Percentiles rank a stretch among this genome's conserved stretches.
Evolutionary conservation across 176 grass and related monocot genomes (phyloP).

Genomic region (Lolium rigidum): DNA sequence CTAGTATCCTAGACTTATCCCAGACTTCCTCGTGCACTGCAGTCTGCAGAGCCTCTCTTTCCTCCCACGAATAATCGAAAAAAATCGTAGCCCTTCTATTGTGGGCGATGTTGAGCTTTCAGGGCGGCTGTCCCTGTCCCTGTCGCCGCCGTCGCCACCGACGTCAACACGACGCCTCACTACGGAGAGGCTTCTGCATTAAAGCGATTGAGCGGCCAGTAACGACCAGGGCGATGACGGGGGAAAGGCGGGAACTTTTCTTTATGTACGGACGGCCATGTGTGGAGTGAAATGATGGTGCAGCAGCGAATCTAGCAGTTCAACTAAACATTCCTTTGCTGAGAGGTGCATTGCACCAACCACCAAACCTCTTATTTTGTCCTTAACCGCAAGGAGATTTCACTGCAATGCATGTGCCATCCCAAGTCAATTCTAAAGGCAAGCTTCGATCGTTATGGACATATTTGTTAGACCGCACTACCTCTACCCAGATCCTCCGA

Average conservation of each 20-base stretch:
- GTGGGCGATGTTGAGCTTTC: slow-evolving; percentile 11
- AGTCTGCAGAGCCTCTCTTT: background rate
- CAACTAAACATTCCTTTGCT: slow-evolving; percentile 50
- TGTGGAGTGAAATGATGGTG: background rate
- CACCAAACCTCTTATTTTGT: background rate
- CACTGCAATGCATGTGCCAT: no score
- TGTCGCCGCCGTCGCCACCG: slow-evolving; percentile 28
- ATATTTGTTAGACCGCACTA: no score
- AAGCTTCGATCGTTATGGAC: no score
- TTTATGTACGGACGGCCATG: background rate
- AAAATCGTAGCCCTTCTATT: slow-evolving; percentile 24
- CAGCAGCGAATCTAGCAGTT: slow-evolving; percentile 46
- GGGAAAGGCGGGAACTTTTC: slow-evolving; percentile 27
- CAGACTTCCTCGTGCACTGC: background rate
- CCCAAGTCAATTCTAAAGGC: no score
- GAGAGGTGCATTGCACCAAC: slow-evolving; percentile 31
- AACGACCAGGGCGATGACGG: slow-evolving; percentile 27
- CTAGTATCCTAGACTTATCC: background rate
- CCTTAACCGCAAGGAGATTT: background rate
- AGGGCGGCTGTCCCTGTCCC: slow-evolving; percentile 34
- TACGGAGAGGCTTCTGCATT: slow-evolving; percentile 24
- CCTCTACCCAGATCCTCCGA: no score
- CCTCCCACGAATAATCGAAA: slow-evolving; percentile 30
- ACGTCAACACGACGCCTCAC: slow-evolving; percentile 15
- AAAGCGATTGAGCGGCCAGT: slow-evolving; percentile 24